Conservation (phyloP, 805 yeast species). For the Sporopachydermia quercuum region DNA sequence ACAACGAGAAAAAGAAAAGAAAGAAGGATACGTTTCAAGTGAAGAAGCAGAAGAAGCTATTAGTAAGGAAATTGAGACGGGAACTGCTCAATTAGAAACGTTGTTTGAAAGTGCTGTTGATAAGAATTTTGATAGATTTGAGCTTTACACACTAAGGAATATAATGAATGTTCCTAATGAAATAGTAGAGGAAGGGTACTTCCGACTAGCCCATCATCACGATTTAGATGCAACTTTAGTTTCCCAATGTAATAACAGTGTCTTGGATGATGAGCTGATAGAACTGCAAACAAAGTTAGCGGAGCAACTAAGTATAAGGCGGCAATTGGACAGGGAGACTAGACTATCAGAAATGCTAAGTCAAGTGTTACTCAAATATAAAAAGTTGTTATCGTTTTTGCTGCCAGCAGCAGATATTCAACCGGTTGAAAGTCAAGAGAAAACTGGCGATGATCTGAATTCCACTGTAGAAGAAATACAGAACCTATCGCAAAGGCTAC, state of each 20-base stretch:
- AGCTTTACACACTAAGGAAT: conserved; percentile 66
- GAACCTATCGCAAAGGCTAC: conserved; percentile 6
- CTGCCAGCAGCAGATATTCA: too few species aligned
- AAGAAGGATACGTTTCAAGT: conserved; percentile 8
- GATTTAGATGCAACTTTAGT: conserved; percentile 15
- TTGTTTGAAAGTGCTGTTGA: conserved; percentile 63
- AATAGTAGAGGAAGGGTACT: conserved; percentile 47
- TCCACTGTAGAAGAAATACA: conserved; percentile 2
- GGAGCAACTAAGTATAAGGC: conserved; percentile 10
- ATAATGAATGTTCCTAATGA: conserved; percentile 57
- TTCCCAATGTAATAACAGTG: conserved; percentile 15
- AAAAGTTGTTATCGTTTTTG: conserved; percentile 5
- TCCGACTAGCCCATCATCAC: conserved; percentile 55
- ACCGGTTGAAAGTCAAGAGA: conserved; percentile 8
- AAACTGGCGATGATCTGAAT: conserved; percentile 5
- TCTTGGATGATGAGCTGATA: conserved; percentile 10
- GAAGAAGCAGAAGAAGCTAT: conserved; percentile 8
- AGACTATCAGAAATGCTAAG: conserved; percentile 10
- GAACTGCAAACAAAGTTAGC: conserved; percentile 13
- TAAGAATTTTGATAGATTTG: conserved; percentile 73
- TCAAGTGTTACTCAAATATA: conserved; percentile 14
- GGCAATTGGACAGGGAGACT: conserved; percentile 10
- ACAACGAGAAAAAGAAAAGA: conserved; percentile 16
- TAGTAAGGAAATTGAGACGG: conserved; percentile 45
- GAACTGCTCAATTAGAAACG: conserved; percentile 70